Evolutionary conservation across 2,329 filamentous ascomycete genomes (phyloP), one percentile per base, ranked within the genome.

Genomic region (Exophiala spinifera): DNA sequence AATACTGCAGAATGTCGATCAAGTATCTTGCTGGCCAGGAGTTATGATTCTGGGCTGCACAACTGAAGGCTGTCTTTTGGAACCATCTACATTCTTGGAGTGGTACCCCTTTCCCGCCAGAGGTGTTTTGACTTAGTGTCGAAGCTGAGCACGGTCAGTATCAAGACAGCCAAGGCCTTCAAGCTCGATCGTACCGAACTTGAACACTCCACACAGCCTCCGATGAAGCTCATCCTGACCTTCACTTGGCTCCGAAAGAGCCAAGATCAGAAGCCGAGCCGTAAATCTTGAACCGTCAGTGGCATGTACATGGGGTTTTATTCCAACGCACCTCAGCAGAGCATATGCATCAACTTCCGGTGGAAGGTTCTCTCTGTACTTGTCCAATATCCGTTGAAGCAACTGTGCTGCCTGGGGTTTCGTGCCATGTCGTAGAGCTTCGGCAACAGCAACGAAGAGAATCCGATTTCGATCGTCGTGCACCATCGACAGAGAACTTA

Each of bases 381-480:
- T 80, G 23, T 82, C 76, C 13, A 87, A 72, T 1, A 90, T 74
- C 54, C 79, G 75, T 60, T 82, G 80, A 44, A 91, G 67, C 10
- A 81, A 79, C 25, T 75, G 68, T 11, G 85, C 72, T 1, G 85
- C 81, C 59, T 86, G 82, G 0, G 74, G 59, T 47, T 79, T 84
- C 57, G 89, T 81, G 0, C 84, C 82, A 1, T 75, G 74, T 58
- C 83, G 76, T 46, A 91, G 84, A 2, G 89, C 87, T 67, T 95
- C 89, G 23, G 89, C 73, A 19, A 89, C 82, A 63, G 91, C 96
- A 1, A 89, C 88, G 60, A 91, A 90, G 1, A 96, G 75, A 40
- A 90, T 81, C 13, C 83, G 82, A 17, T 85, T 79, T 19, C 79
- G 76, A 1, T 74, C 67, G 39, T 53, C 55, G 23, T 58, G 59